phyloP scores from a whole-genome alignment of 176 grass and related monocot genomes.

The Ananas comosus region DNA sequence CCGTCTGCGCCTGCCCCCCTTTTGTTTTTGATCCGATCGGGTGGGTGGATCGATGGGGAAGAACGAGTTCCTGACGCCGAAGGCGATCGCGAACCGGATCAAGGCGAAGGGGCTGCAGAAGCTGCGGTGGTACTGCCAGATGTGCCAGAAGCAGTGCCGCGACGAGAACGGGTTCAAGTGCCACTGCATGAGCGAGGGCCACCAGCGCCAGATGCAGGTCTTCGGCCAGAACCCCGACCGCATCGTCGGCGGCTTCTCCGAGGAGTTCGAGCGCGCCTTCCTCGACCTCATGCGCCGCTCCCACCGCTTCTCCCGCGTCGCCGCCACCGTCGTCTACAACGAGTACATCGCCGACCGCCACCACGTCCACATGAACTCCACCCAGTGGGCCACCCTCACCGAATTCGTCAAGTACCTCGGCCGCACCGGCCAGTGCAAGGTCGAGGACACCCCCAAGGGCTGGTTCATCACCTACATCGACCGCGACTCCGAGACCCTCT shows the following conservation, averaged over 20 bases:
- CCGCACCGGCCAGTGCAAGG: slow-evolving; percentile 54
- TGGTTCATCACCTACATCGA: slow-evolving; percentile 98
- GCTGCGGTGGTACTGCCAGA: slow-evolving; percentile 96
- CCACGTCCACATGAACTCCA: slow-evolving; percentile 90
- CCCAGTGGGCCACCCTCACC: slow-evolving; percentile 61
- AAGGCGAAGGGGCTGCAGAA: slow-evolving; percentile 93
- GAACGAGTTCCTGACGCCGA: slow-evolving; percentile 71
- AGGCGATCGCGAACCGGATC: slow-evolving; percentile 84
- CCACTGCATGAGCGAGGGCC: slow-evolving; percentile 86
- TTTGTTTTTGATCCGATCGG: too few species aligned
- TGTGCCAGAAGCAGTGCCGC: slow-evolving; percentile 94
- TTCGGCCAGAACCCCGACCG: slow-evolving; percentile 76
- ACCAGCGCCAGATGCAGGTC: slow-evolving; percentile 96
- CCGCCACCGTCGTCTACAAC: slow-evolving; percentile 83
- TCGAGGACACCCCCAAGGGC: slow-evolving; percentile 90
- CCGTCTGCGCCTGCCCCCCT: too few species aligned
- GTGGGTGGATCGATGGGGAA: slow-evolving; percentile 49
- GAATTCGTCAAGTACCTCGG: slow-evolving; percentile 81
- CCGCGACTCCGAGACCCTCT: slow-evolving; percentile 60
- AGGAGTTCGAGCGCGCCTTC: slow-evolving; percentile 63
- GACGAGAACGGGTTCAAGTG: slow-evolving; percentile 97
- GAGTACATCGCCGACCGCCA: slow-evolving; percentile 65
- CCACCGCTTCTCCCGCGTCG: slow-evolving; percentile 70
- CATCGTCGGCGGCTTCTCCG: slow-evolving; percentile 58
- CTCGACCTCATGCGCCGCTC: slow-evolving; percentile 58